Percentiles rank a stretch among this genome's conserved stretches.
Conservation (phyloP, 192 early-diverging fungal species). For the Borealophlyctis nickersoniae region DNA sequence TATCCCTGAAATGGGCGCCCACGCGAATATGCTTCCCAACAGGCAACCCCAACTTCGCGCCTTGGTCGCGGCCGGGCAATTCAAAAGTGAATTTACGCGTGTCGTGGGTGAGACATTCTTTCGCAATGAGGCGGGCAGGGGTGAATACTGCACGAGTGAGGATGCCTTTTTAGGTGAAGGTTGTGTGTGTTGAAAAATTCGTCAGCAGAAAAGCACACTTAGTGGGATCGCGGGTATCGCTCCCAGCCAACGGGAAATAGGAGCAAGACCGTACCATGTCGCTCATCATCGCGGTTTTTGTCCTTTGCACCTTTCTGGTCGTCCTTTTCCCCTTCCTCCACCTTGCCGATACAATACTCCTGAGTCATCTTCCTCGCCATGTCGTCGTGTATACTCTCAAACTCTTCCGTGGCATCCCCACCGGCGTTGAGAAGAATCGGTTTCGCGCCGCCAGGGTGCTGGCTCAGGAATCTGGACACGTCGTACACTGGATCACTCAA, state of each 20-base stretch:
- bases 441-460: slow-evolving; percentile 79
- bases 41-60: slow-evolving; percentile 3
- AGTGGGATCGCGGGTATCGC: too few species aligned
- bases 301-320: not conserved
- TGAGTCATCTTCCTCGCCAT: not conserved
- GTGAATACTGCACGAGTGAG: too few species aligned
- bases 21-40: slow-evolving; percentile 18
- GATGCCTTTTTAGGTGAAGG: too few species aligned
- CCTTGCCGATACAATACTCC: not conserved
- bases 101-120: slow-evolving; percentile 14
- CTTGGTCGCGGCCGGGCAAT: not conserved
- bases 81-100: slow-evolving; percentile 11
- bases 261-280: not conserved
- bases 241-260: too few species aligned
- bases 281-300: not conserved
- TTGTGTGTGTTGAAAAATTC: too few species aligned
- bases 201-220: too few species aligned
- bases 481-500: slow-evolving; percentile 41
- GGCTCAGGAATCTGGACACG: slow-evolving; percentile 64
- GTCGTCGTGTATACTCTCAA: slow-evolving; percentile 47
- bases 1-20: not conserved
- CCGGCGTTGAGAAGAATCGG: slow-evolving; percentile 71
- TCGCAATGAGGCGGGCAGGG: not conserved
- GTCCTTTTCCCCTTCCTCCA: not conserved
- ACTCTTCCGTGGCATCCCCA: slow-evolving; percentile 69